These are phyloP conservation scores for Lepidium didymum DNA, from an alignment of 345 rosid species.

Conservation along the genomic window DNA sequence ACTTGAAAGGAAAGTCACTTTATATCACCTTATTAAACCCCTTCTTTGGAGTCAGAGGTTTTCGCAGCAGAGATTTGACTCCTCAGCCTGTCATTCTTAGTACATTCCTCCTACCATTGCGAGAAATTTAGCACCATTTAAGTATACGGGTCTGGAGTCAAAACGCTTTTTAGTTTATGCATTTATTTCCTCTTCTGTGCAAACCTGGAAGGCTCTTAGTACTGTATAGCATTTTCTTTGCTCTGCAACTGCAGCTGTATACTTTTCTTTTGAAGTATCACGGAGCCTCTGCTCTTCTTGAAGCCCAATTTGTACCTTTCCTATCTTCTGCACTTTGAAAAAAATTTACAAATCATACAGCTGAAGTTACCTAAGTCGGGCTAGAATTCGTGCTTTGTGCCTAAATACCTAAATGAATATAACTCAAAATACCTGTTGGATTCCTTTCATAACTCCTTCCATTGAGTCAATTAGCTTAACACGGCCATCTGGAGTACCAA, in stretches of 20 bases:
- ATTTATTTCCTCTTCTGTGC: neutral
- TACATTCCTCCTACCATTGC: conserved; percentile 42
- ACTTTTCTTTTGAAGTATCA: conserved; percentile 50
- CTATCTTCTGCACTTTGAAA: conserved; percentile 51
- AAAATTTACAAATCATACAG: neutral
- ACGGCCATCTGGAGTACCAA: conserved; percentile 54
- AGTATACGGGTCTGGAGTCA: neutral
- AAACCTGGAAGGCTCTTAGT: conserved; percentile 64
- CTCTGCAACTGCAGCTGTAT: conserved; percentile 52
- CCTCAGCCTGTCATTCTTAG: conserved; percentile 40
- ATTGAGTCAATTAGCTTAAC: conserved; percentile 62
- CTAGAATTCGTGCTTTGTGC: neutral
- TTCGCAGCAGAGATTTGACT: conserved; percentile 8
- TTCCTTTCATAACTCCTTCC: conserved; percentile 79
- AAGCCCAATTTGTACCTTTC: conserved; percentile 49
- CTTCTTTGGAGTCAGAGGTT: conserved; percentile 4
- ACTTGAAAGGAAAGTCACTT: neutral
- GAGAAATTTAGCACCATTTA: neutral
- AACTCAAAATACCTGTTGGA: conserved; percentile 51
- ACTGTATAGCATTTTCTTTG: conserved; percentile 50
- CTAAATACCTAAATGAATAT: neutral
- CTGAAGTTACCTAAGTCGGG: neutral
- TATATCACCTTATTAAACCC: conserved; percentile 6
- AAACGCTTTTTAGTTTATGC: neutral
- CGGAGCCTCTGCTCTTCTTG: conserved; percentile 58